Percentiles rank a stretch among this genome's conserved stretches.
phyloP scores from a whole-genome alignment of 208 protist species.

The Crithidia thermophila region DNA sequence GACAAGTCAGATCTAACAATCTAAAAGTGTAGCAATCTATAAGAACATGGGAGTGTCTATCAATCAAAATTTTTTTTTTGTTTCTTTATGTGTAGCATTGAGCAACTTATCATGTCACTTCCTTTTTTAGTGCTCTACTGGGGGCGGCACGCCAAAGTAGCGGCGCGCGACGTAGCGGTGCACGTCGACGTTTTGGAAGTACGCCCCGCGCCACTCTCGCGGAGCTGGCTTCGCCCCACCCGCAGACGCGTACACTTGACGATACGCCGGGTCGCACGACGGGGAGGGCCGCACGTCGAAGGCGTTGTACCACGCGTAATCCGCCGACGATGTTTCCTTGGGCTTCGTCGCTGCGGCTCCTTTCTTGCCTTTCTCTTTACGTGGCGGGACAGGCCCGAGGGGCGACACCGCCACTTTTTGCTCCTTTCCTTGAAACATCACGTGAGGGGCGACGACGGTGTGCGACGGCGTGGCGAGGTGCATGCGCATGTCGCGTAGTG shows the following conservation, averaged over 20 bases:
- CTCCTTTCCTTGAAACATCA: slow-evolving; percentile 40
- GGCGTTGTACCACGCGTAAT: slow-evolving; percentile 38
- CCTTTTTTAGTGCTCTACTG: slow-evolving; percentile 41
- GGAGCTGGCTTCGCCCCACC: not conserved
- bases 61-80: not conserved
- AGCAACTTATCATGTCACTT: not conserved
- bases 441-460: slow-evolving; percentile 36
- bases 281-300: slow-evolving; percentile 68
- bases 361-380: slow-evolving; percentile 2
- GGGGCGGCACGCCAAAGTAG: slow-evolving; percentile 62
- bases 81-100: not conserved
- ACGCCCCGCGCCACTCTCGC: slow-evolving; percentile 50
- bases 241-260: not conserved
- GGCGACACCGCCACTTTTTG: slow-evolving; percentile 39
- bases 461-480: slow-evolving; percentile 18
- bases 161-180: slow-evolving; percentile 79
- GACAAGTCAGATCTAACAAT: too few species aligned
- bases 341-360: not conserved
- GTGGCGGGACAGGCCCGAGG: slow-evolving; percentile 15
- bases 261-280: slow-evolving; percentile 25
- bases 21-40: too few species aligned
- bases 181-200: slow-evolving; percentile 82
- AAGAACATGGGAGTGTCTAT: too few species aligned
- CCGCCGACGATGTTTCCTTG: not conserved
- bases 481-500: slow-evolving; percentile 10